Conservation (phyloP, 441 rosid species). For the Jatropha podagrica region DNA sequence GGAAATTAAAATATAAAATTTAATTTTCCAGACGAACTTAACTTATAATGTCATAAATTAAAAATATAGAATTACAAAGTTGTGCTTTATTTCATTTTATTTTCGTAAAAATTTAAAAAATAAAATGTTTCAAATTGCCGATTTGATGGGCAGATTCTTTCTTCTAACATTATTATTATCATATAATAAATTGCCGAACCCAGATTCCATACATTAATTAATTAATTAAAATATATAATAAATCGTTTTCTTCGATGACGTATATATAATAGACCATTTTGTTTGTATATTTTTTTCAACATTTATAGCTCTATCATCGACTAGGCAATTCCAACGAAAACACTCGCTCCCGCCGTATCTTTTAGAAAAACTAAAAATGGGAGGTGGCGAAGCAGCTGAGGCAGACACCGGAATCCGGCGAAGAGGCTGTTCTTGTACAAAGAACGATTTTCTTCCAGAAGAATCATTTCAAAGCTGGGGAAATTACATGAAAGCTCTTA, state of each 20-base stretch:
- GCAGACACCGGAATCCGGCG: conserved; percentile 39
- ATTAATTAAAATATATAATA: neutral
- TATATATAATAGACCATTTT: neutral
- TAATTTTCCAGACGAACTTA: too few relatives aligned
- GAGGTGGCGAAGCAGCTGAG: neutral
- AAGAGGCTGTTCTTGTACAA: conserved; percentile 64
- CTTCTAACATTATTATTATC: neutral
- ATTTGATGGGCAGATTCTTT: neutral
- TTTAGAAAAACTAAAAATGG: neutral
- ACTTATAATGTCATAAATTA: too few relatives aligned
- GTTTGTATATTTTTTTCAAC: too few relatives aligned
- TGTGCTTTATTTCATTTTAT: too few relatives aligned
- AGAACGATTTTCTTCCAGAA: conserved; percentile 76
- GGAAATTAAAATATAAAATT: too few relatives aligned
- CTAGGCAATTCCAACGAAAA: neutral
- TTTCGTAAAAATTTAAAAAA: too few relatives aligned
- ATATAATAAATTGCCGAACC: neutral
- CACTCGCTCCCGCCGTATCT: neutral
- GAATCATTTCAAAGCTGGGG: conserved; percentile 66
- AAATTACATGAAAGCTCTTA: conserved; percentile 55
- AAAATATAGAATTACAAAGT: too few relatives aligned
- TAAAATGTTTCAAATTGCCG: too few relatives aligned
- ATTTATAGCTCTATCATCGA: neutral
- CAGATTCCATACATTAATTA: neutral
- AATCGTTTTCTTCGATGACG: neutral